These are phyloP conservation scores for Colletotrichum sp. DNA, from an alignment of 2,329 filamentous ascomycete genomes.

Conservation along the genomic window DNA sequence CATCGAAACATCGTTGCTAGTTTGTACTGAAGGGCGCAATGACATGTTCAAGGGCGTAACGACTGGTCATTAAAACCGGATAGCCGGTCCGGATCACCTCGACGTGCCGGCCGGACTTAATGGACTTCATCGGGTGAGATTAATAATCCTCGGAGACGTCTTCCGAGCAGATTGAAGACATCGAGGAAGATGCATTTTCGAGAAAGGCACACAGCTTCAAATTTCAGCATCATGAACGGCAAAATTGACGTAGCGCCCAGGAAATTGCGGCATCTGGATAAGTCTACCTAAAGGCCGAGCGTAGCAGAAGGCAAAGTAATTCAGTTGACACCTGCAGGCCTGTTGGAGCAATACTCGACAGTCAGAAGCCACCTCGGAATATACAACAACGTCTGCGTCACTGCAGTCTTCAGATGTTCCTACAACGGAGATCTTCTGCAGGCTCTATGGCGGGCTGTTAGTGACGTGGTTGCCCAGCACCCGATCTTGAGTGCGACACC, in stretches of 20 bases:
- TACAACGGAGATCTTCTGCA: neutral
- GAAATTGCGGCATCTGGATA: neutral
- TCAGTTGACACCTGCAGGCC: neutral
- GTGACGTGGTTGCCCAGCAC: neutral
- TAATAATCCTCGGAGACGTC: neutral
- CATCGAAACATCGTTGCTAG: neutral
- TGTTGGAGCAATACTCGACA: neutral
- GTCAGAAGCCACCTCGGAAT: neutral
- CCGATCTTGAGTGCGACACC: neutral
- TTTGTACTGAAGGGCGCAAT: neutral
- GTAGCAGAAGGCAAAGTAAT: neutral
- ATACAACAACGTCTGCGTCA: neutral
- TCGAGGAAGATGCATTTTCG: neutral
- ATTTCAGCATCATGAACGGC: neutral
- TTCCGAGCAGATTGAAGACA: neutral
- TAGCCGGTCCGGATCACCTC: neutral
- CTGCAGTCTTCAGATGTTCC: neutral
- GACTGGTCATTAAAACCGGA: neutral
- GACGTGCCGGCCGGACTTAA: neutral
- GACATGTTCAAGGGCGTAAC: neutral
- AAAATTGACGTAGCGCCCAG: neutral
- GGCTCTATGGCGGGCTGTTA: neutral
- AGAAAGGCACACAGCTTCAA: neutral
- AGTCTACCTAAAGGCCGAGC: neutral
- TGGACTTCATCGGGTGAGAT: neutral